These are phyloP conservation scores for Stylonectria norvegica DNA, from an alignment of 2,329 filamentous ascomycete species.

Conservation along the genomic window DNA sequence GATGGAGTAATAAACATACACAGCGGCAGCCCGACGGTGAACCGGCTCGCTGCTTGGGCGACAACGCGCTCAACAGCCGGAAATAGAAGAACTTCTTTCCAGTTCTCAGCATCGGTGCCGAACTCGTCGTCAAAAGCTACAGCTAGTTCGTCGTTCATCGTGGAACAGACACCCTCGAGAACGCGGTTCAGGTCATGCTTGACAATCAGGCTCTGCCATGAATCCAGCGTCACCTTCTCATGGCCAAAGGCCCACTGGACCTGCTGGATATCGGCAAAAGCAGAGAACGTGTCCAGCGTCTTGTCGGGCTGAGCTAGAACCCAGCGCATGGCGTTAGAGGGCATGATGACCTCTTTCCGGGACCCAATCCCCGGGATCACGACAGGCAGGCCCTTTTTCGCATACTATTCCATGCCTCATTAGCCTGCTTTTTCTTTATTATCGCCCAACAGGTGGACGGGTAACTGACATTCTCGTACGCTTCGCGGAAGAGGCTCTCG, in stretches of 20 bases:
- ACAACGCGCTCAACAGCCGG: slow-evolving; percentile 27
- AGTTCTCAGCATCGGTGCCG: slow-evolving; percentile 32
- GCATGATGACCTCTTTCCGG: slow-evolving; percentile 42
- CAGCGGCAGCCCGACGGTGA: slow-evolving; percentile 30
- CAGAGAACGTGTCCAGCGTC: slow-evolving; percentile 31
- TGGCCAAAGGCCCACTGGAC: slow-evolving; percentile 37
- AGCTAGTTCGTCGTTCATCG: slow-evolving; percentile 35
- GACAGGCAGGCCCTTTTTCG: slow-evolving; percentile 40
- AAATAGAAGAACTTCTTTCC: slow-evolving; percentile 33
- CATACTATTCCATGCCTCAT: slow-evolving; percentile 39
- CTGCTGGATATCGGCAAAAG: slow-evolving; percentile 39
- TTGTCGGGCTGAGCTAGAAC: slow-evolving; percentile 37
- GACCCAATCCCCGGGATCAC: slow-evolving; percentile 39
- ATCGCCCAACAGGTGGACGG: background rate
- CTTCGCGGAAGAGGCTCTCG: slow-evolving; percentile 27
- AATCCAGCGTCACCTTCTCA: slow-evolving; percentile 30
- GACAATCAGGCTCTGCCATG: slow-evolving; percentile 35
- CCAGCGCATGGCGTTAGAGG: slow-evolving; percentile 39
- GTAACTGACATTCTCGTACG: slow-evolving; percentile 27
- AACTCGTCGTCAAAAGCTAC: slow-evolving; percentile 34
- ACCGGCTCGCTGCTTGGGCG: slow-evolving; percentile 30
- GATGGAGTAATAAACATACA: slow-evolving; percentile 22
- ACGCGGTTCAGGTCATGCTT: slow-evolving; percentile 35
- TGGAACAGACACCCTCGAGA: slow-evolving; percentile 32
- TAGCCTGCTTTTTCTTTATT: too few species aligned